Evolutionary conservation across 495 filamentous ascomycete genomes (phyloP), one percentile per base, ranked within the genome.

Genomic region (Daldinia childiae): DNA sequence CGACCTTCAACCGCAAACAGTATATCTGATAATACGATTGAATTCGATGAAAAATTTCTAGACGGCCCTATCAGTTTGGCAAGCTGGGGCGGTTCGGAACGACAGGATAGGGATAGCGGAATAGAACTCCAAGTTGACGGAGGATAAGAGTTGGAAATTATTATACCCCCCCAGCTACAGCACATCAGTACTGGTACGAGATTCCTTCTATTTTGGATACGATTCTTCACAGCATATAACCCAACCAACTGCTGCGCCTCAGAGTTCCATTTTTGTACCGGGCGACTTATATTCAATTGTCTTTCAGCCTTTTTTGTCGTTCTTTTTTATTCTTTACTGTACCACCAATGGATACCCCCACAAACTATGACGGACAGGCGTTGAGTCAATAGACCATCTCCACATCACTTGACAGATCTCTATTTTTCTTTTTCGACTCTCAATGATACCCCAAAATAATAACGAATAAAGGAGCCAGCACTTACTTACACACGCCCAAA

Each of bases 101-200:
- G 78, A 15, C 83, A 84, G 58, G 85, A 87, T 76, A 79, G 85
- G 69, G 86, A 87, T 69, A 87, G 82, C 73, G 85, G 83, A 17
- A 84, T 86, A 73, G 83, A 83, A 61, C 62, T 85, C 54, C 76
- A 79, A 32, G 62, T 58, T 9, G 82, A 84, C 11, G 79, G 77
- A 39, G 76, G 73, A 41, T 80, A 65, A 73, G n/a, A 36, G 21
- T 11, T 26, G n/a, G 34, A 61, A 67, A 19, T 58, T 59, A 57
- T 17, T n/a, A 45, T 32, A 36, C 7, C 19, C 36, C 50, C 50
- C 30, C 9, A 56, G 29, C 62, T 61, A 15, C 34, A 62, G 30
- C 50, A 50, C 60, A 60, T 27, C 63, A 62, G 43, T 64, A 60
- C 52, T 68, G 66, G 45, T 54, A 60, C 48, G 59, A 70, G 64